phyloP scores from a whole-genome alignment of 352 stramenopile genomes.

The Pythium vanterpoolii region DNA sequence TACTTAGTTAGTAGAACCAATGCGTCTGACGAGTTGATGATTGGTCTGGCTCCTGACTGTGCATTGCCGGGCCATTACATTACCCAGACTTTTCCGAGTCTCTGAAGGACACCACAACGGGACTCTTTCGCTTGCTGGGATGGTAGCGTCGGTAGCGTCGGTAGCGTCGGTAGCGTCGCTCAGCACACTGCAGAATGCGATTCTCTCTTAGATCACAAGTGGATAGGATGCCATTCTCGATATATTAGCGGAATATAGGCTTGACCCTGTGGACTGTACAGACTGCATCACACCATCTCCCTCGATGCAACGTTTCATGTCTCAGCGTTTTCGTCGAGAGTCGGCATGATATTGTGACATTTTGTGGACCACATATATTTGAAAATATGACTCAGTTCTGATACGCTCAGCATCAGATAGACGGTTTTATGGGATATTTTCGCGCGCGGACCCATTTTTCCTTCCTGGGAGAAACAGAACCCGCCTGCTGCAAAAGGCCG shows the following conservation, averaged over 20 bases:
- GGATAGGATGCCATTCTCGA: no score
- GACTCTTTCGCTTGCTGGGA: no score
- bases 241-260: no score
- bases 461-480: neutral
- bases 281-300: no score
- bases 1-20: neutral
- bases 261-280: no score
- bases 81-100: neutral
- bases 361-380: neutral
- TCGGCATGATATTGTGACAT: neutral
- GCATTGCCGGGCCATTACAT: neutral
- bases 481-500: neutral
- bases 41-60: neutral
- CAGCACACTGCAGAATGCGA: no score
- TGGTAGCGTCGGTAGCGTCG: no score
- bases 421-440: constrained; percentile 7
- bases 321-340: neutral
- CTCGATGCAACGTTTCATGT: neutral
- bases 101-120: no score
- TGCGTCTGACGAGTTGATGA: neutral
- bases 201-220: no score
- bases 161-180: no score
- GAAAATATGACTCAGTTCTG: neutral
- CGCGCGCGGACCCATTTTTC: constrained; percentile 9
- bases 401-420: constrained; percentile 9